Base-by-base conservation (phyloP, 2,329 filamentous ascomycete genomes). In the Trichoderma gracile region DNA sequence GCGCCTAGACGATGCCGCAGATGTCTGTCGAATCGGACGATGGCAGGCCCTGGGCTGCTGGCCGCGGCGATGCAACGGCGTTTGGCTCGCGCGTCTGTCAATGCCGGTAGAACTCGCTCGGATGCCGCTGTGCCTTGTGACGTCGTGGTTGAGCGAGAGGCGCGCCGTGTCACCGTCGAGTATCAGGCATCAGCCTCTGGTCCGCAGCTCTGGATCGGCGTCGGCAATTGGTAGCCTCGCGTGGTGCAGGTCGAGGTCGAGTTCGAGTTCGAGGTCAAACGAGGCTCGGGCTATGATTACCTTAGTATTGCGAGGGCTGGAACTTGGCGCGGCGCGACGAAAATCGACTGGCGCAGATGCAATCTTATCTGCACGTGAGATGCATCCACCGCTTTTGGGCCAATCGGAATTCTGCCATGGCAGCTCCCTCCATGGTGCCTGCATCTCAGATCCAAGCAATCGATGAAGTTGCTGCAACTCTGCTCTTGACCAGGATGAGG, bases 341-440 rank as follows among this genome's bases (percentile, higher is more conserved):
- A 68, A 68, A 65, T 64, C 49, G 56, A 40, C 65, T 61, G 63
- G 55, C 38, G 47, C 21, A 54, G 38, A 17, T 17, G 19, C 46
- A 65, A 66, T 68, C 66, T 68, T 68, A 67, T 67, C 66, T 53
- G 40, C 66, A 68, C 66, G 66, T 68, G 66, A 68, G 7, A 15
- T 8, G 38, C 19, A 23, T 17, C 30, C 45, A 46, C 43, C 17
- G 6, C 8, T 9, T n/a, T 21, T 23, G 12, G 12, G 58, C 70
- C 72, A 73, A 73, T 73, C 72, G 71, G 71, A 64, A 68, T 14
- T 38, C 23, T 71, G 67, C 69, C 69, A 55, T 40, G 23, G 45
- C 49, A 53, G 40, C 62, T 59, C 21, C 54, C 61, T 62, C 57
- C 23, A 17, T 58, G 33, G 46, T 38, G 52, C 52, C 38, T 42